Base-by-base conservation (phyloP, 371 early-diverging fungal genomes). In the Mucor piriformis region DNA sequence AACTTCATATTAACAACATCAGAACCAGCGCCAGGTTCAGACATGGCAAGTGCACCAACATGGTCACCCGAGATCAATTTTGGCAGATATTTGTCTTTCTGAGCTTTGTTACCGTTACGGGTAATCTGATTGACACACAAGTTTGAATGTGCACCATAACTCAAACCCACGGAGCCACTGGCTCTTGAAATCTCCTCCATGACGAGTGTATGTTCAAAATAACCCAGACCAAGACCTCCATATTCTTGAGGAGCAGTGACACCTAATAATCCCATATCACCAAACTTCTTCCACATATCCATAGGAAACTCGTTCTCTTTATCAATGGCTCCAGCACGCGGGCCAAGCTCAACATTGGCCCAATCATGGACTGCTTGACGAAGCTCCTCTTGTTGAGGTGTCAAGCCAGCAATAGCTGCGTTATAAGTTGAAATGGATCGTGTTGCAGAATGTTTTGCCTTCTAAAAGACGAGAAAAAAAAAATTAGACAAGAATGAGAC, bases 81-180 rank as follows among this genome's bases (percentile, higher is more conserved):
- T 23, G 98, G 97, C 59, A 98, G 66, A 63, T 97, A 97, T 72
- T 94, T 95, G 53, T 76, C 71, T 74, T 94, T 95, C 70, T 98
- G 97, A n/a, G 71, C 83, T 29, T 87, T 86, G 63, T 83, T 95
- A 33, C 95, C 98, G 74, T 98, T 94, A 37, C 96, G 78, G 13
- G 88, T 91, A 44, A 98, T 92, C 73, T 98, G 98, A 80, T 98
- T 98, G 42, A 98, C 96, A 70, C 97, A 96, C 29, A 97, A 77
- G 73, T 98, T 98, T 21, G 95, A 95, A 74, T 98, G 98, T 6
- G 98, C 98, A 57, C 96, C 98, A 73, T 98, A 98, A 60, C 90
- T 88, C 35, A 98, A 77, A 0, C 92, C 98, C 8, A 98, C 96
- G 0, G 95, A 87, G 3, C 93, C 98, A 16, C 93, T 92, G 1